phyloP scores from a whole-genome alignment of 2,329 filamentous ascomycete genomes.

The Delphinella strobiligena region DNA sequence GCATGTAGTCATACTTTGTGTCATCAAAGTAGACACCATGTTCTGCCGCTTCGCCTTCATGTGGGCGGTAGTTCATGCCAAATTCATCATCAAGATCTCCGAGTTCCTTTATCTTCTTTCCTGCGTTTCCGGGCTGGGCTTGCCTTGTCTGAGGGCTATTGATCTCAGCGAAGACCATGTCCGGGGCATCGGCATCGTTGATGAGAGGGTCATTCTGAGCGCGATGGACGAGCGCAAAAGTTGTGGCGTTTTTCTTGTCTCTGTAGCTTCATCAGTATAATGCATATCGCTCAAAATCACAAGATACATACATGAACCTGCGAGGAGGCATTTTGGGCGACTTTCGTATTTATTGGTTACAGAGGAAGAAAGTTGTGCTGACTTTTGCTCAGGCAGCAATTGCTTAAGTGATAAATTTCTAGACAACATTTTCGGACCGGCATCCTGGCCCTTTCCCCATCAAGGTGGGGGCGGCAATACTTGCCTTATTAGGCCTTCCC shows the following conservation, averaged over 20 bases:
- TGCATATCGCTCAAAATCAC: too few relatives aligned
- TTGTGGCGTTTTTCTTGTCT: slow-evolving; percentile 84
- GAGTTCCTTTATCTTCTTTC: slow-evolving; percentile 31
- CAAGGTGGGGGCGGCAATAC: too few relatives aligned
- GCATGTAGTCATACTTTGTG: slow-evolving; percentile 97
- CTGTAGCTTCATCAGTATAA: too few relatives aligned
- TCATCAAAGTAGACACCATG: slow-evolving; percentile 94
- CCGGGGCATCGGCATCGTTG: slow-evolving; percentile 76
- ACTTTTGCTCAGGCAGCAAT: too few relatives aligned
- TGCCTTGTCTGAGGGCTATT: slow-evolving; percentile 24
- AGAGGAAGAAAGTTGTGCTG: too few relatives aligned
- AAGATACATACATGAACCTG: too few relatives aligned
- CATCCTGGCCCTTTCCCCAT: too few relatives aligned
- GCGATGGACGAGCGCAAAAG: slow-evolving; percentile 88
- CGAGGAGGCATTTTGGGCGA: too few relatives aligned
- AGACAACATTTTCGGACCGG: too few relatives aligned
- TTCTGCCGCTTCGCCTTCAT: slow-evolving; percentile 92
- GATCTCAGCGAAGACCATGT: slow-evolving; percentile 74
- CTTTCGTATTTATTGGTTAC: too few relatives aligned
- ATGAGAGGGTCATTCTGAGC: slow-evolving; percentile 96
- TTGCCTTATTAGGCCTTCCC: too few relatives aligned
- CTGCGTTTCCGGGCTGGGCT: slow-evolving; percentile 14
- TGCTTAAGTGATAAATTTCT: too few relatives aligned
- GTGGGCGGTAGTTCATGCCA: slow-evolving; percentile 59
- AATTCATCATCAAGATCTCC: slow-evolving; percentile 67